These are phyloP conservation scores for Aspergillus saccharolyticus DNA, from an alignment of 495 filamentous ascomycete genomes.

Conservation along the genomic window DNA sequence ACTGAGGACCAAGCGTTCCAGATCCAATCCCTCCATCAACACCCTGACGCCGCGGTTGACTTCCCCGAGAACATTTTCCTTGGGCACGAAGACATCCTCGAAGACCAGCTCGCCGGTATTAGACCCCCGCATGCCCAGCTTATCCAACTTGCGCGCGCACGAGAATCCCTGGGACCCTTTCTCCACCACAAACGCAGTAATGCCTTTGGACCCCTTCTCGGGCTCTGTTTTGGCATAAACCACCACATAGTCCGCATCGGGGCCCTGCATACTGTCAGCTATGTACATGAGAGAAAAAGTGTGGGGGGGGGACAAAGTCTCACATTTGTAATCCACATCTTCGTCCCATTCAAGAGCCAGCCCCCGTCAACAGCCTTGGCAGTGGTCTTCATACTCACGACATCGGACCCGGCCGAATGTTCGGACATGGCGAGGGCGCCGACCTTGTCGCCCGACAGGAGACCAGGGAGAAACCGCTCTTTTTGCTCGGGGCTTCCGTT, in stretches of 20 bases:
- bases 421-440: conserved; percentile 96
- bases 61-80: conserved; percentile 71
- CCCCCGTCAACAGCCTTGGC: conserved; percentile 80
- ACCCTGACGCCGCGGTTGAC: conserved; percentile 81
- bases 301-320: conserved; percentile 14
- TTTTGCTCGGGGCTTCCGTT: conserved; percentile 84
- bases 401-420: conserved; percentile 84
- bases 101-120: conserved; percentile 96
- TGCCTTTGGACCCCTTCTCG: conserved; percentile 76
- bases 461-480: conserved; percentile 66
- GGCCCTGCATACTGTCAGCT: conserved; percentile 51
- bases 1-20: conserved; percentile 88
- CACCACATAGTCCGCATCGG: conserved; percentile 82
- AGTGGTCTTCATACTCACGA: conserved; percentile 89
- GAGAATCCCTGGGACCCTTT: conserved; percentile 70
- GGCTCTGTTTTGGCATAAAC: conserved; percentile 96
- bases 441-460: conserved; percentile 76
- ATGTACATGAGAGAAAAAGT: background rate
- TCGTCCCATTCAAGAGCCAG: conserved; percentile 80
- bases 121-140: conserved; percentile 94
- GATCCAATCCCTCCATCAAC: conserved; percentile 92
- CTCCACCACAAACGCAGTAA: conserved; percentile 91
- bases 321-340: conserved; percentile 99
- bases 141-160: conserved; percentile 88
- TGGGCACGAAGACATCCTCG: conserved; percentile 86